Conservation (phyloP, 176 grass and related monocot species). For the Lolium multiflorum region DNA sequence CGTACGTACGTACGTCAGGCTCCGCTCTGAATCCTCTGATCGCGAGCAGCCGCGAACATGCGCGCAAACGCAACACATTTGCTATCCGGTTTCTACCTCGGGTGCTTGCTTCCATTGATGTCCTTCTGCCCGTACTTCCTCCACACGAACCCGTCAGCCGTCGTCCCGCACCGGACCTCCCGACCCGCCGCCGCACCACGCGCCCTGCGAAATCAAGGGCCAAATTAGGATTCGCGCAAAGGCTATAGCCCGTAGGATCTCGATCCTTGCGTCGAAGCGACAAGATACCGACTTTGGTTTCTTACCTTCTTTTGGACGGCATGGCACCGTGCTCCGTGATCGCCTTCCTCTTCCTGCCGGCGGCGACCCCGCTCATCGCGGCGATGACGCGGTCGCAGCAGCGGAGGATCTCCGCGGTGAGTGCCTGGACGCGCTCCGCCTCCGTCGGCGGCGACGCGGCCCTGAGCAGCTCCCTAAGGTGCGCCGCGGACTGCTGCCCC, state of each 20-base stretch:
- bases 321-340: not conserved
- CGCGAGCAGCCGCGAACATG: too few relatives aligned
- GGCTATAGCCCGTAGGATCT: not conserved
- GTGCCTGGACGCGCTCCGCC: conserved; percentile 30
- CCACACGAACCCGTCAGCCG: conserved; percentile 64
- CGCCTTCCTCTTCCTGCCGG: conserved; percentile 39
- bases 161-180: conserved; percentile 26
- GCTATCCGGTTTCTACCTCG: conserved; percentile 27
- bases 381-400: conserved; percentile 55
- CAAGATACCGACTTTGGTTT: too few relatives aligned
- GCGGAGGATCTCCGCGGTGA: conserved; percentile 54
- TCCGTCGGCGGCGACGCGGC: not conserved
- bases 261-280: not conserved
- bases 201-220: conserved; percentile 25
- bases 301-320: conserved; percentile 30
- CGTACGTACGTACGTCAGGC: not conserved
- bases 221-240: not conserved
- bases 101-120: conserved; percentile 52
- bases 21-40: too few relatives aligned
- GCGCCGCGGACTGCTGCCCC: conserved; percentile 50
- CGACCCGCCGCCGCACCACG: conserved; percentile 21
- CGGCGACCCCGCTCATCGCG: not conserved
- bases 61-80: too few relatives aligned
- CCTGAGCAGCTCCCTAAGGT: conserved; percentile 49
- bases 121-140: conserved; percentile 81